Base-by-base conservation (phyloP, 129 eudicot species). In the Arctium minus region DNA sequence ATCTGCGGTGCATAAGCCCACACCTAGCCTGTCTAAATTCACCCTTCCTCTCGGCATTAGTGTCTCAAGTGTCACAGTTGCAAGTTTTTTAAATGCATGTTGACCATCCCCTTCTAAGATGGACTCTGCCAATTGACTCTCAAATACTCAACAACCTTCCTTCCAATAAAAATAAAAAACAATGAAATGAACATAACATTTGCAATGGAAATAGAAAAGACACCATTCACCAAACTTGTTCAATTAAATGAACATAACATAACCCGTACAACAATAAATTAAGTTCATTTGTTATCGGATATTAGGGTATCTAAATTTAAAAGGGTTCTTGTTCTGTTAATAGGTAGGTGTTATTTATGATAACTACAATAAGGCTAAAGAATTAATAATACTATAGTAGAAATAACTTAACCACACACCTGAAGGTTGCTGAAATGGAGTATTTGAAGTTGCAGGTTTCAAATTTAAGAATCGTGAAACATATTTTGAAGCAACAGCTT, bases 1-100 rank as follows among this genome's bases (percentile, higher is more conserved):
- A 96, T 96, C 89, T 96, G 98, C 0, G 99, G 99, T 72, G 99
- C 97, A 84, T 93, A 56, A 93, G 96, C 89, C 99, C 90, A 98
- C 99, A 96, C 79, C 99, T 85, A 4, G 99, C 99, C 53, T 93
- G 99, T 73, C 98, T 97, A 82, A 96, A 91, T 81, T 93, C 98
- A 60, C 99, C 98, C 85, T 93, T 96, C 69, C 98, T 80, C 93
- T 89, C 33, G 99, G 99, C 99, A 96, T 96, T 74, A 96, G 79
- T 27, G 97, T 93, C 91, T 91, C 99, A 29, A 96, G 27, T 22
- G 27, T 22, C 27, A 22, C 27, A 22, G 27, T 22, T 22, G 27
- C 27, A 22, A 22, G 27, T 22, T 22, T 22, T 22, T 22, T 22
- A 22, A 22, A 22, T 22, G 27, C 27, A 22, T 22, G 27, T 22